Evolutionary conservation across 1,284 basidiomycete species (phyloP).

Genomic region (Cerrena zonata): DNA sequence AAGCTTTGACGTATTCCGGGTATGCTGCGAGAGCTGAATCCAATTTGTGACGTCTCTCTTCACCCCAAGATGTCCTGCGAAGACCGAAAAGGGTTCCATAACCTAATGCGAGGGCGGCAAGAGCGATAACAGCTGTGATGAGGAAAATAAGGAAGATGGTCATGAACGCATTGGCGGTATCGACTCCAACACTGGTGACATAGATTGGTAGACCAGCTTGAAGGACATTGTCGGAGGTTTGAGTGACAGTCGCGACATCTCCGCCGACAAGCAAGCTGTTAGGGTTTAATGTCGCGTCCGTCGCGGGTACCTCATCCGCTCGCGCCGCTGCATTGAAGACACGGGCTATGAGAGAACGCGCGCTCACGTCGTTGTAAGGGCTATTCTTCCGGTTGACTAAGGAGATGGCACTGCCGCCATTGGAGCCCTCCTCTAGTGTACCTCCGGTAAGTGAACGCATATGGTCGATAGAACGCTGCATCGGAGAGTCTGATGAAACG

Average conservation of each 20-base stretch:
- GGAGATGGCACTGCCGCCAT: slow-evolving; percentile 53
- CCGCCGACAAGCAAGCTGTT: slow-evolving; percentile 11
- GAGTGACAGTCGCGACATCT: slow-evolving; percentile 63
- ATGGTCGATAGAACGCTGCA: slow-evolving; percentile 76
- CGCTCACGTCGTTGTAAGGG: slow-evolving; percentile 57
- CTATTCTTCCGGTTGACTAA: slow-evolving; percentile 76
- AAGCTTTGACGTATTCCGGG: slow-evolving; percentile 46
- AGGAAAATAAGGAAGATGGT: slow-evolving; percentile 72
- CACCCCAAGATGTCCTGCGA: slow-evolving; percentile 24
- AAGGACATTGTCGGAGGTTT: slow-evolving; percentile 57
- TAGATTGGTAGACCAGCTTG: slow-evolving; percentile 78
- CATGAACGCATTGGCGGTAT: slow-evolving; percentile 79
- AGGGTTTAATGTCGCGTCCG: background rate
- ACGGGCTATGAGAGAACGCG: background rate
- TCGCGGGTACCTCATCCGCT: slow-evolving; percentile 5
- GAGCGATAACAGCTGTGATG: slow-evolving; percentile 53
- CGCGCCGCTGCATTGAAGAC: background rate
- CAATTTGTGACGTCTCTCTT: slow-evolving; percentile 15
- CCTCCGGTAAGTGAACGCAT: slow-evolving; percentile 84
- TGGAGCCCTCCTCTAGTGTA: slow-evolving; percentile 52
- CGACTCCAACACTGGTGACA: slow-evolving; percentile 67
- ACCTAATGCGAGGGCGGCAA: slow-evolving; percentile 47
- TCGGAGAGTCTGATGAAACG: slow-evolving; percentile 43
- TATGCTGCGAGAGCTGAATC: slow-evolving; percentile 33
- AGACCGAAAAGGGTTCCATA: slow-evolving; percentile 39